Conservation (phyloP, 306 rosid species). For the Casuarina glauca region DNA sequence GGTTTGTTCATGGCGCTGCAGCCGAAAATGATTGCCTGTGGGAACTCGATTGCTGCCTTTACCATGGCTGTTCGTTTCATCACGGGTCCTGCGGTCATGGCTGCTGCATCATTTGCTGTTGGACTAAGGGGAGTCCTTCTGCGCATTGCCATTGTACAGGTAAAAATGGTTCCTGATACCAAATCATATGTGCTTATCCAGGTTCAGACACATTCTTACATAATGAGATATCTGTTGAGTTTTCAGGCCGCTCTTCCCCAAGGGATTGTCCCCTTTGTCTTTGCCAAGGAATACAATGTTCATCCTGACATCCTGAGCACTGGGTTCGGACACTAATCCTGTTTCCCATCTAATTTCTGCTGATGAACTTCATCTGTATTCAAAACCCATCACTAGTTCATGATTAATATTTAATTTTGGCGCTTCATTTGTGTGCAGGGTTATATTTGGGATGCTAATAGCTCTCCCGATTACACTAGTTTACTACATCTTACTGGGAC, state of each 20-base stretch:
- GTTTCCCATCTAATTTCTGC: neutral
- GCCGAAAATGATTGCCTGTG: slow-evolving; percentile 77
- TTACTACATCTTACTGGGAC: slow-evolving; percentile 79
- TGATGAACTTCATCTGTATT: neutral
- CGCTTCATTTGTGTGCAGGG: slow-evolving; percentile 44
- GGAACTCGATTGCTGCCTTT: slow-evolving; percentile 68
- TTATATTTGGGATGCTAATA: slow-evolving; percentile 78
- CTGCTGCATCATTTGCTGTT: slow-evolving; percentile 64
- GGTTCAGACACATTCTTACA: neutral
- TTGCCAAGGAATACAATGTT: slow-evolving; percentile 88
- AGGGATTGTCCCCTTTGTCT: slow-evolving; percentile 89
- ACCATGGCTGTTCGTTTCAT: slow-evolving; percentile 84
- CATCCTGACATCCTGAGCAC: slow-evolving; percentile 91
- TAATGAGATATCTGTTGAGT: neutral
- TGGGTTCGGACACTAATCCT: slow-evolving; percentile 48
- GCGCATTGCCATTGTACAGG: slow-evolving; percentile 91
- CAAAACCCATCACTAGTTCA: no score
- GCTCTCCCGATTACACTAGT: slow-evolving; percentile 80
- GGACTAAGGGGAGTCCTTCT: slow-evolving; percentile 71
- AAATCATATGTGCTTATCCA: neutral
- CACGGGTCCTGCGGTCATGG: slow-evolving; percentile 79
- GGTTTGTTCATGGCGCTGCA: slow-evolving; percentile 93
- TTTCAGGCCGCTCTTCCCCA: slow-evolving; percentile 86
- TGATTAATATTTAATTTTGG: neutral
- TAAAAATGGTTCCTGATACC: neutral